Percentiles rank a stretch among this genome's conserved stretches.
Evolutionary conservation across 1,139 yeast species (phyloP).

Genomic region (Magnusiomyces tetraspermus): DNA sequence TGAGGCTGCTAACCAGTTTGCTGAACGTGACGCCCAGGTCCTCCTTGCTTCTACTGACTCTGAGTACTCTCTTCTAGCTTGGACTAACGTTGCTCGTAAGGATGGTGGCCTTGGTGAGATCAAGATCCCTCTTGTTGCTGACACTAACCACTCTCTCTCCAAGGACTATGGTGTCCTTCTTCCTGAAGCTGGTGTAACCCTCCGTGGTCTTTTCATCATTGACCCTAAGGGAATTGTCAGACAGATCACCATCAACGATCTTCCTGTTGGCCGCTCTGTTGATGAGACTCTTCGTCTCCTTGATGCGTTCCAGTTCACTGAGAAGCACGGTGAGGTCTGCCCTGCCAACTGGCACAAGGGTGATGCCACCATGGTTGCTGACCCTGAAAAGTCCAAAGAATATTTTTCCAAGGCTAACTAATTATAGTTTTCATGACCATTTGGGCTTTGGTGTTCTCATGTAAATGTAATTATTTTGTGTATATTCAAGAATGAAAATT

Average conservation of each 20-base stretch:
- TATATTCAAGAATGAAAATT: background rate
- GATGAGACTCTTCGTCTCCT: conserved; percentile 95
- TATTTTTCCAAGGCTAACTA: conserved; percentile 57
- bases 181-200: conserved; percentile 92
- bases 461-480: too few relatives aligned
- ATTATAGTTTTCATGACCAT: background rate
- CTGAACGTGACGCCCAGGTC: conserved; percentile 78
- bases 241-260: conserved; percentile 95
- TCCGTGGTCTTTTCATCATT: conserved; percentile 95
- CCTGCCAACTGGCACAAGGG: conserved; percentile 99
- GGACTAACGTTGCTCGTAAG: conserved; percentile 94
- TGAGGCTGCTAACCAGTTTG: conserved; percentile 83
- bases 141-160: conserved; percentile 90
- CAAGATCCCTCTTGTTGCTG: conserved; percentile 89
- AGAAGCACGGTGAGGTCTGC: conserved; percentile 96
- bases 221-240: conserved; percentile 92
- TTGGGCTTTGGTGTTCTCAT: too few relatives aligned
- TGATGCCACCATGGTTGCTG: conserved; percentile 87
- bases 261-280: conserved; percentile 98
- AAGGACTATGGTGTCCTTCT: conserved; percentile 94
- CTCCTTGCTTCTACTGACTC: conserved; percentile 97
- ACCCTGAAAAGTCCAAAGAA: conserved; percentile 69
- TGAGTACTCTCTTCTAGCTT: conserved; percentile 91
- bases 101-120: conserved; percentile 98
- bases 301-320: conserved; percentile 98